These are phyloP conservation scores for Cryptococcus deneoformans DNA, from an alignment of 1,284 basidiomycete species.

Conservation along the genomic window DNA sequence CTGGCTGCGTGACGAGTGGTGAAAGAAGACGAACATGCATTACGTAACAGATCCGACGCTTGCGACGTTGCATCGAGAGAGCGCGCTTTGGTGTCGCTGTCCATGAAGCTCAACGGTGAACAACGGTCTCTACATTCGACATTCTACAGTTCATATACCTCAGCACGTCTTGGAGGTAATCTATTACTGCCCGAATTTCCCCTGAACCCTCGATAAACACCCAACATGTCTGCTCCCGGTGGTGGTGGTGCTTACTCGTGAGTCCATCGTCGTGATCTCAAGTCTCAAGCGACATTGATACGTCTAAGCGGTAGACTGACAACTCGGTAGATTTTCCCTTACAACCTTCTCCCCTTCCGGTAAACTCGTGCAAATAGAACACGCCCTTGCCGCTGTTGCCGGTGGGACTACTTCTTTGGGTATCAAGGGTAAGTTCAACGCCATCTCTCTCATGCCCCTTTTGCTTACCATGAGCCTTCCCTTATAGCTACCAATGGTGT, in stretches of 20 bases:
- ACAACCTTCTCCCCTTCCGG: slow-evolving; percentile 99
- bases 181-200: too few relatives aligned
- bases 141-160: too few relatives aligned
- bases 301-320: background rate
- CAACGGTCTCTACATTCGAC: too few relatives aligned
- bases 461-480: background rate
- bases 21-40: too few relatives aligned
- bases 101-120: too few relatives aligned
- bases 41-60: too few relatives aligned
- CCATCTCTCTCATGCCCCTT: background rate
- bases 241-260: slow-evolving; percentile 51
- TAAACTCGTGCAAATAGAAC: slow-evolving; percentile 98
- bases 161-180: too few relatives aligned
- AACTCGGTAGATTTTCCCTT: slow-evolving; percentile 77
- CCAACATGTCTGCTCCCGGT: slow-evolving; percentile 46
- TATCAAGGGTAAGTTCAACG: slow-evolving; percentile 78
- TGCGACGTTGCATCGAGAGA: too few relatives aligned
- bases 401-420: slow-evolving; percentile 95
- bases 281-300: too few relatives aligned
- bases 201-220: background rate
- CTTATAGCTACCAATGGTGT: slow-evolving; percentile 90
- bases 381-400: slow-evolving; percentile 96
- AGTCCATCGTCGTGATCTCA: slow-evolving; percentile 15
- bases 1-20: too few relatives aligned
- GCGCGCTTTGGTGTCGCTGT: too few relatives aligned